Base-by-base conservation (phyloP, 2,329 filamentous ascomycete genomes). In the Ophiosphaerella korrae region DNA sequence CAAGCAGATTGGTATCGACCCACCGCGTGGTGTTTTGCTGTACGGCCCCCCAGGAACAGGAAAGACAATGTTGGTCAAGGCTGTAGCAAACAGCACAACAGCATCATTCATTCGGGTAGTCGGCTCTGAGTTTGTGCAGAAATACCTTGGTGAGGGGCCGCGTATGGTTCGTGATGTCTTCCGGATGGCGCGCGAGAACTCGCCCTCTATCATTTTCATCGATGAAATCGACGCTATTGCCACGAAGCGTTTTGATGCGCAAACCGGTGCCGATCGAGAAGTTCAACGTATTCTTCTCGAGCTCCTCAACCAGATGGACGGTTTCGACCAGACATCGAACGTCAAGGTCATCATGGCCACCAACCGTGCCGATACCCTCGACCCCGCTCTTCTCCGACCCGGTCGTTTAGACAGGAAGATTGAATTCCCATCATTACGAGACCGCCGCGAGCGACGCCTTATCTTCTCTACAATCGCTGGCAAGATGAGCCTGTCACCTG, bases 311-410 rank as follows among this genome's bases (percentile, higher is more conserved):
- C 94, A 99, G 78, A 99, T 99, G 94, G 94, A 99, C 74, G 94
- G 94, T 60, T 99, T 99, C 80, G 94, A 99, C 75, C 94, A 99
- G 77, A 96, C 92, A 0, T 90, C 91, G 74, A 99, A 99, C 76
- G 94, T 99, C 77, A 99, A 99, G 81, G 94, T 99, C 74, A 99
- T 99, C 79, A 99, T 99, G 94, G 94, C 94, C 62, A 99, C 94
- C 63, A 99, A 99, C 81, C 89, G 94, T 74, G 93, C 94, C 61
- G 94, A 97, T 75, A 99, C 94, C 6, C 84, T 99, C 60, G 94
- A 99, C 73, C 94, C 94, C 13, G 94, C 94, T 36, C 83, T 99
- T 55, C 85, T 99, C 55, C 91, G 94, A 67, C 94, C 94, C 29
- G 94, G 94, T 62, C 92, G 94, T 80, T 83, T 99, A 52, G 94